Evolutionary conservation across 768 basidiomycete species (phyloP).

Genomic region (Tricholoma bakamatsutake): DNA sequence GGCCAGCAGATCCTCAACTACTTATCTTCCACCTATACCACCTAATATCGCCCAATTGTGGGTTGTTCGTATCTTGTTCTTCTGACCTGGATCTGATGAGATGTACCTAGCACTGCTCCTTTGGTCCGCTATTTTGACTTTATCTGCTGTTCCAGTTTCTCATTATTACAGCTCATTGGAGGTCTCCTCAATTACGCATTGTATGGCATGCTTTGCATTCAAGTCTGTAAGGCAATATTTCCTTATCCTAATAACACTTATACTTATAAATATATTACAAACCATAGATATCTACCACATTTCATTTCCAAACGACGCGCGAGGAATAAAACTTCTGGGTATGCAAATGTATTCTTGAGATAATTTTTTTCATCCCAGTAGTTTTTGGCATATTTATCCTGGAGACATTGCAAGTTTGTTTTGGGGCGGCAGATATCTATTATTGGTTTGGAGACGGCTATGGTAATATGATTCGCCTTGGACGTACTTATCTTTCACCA

Average conservation of each 20-base stretch:
- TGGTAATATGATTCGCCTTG: conserved; percentile 20
- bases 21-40: background rate
- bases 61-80: background rate
- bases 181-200: conserved; percentile 19
- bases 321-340: conserved; percentile 16
- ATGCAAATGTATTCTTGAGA: background rate
- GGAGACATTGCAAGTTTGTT: conserved; percentile 18
- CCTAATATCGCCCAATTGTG: background rate
- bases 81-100: background rate
- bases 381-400: conserved; percentile 19
- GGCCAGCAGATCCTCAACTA: background rate
- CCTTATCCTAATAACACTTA: background rate
- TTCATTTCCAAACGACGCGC: conserved; percentile 17
- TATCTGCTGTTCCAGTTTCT: background rate
- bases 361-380: background rate
- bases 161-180: conserved; percentile 5
- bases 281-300: conserved; percentile 14
- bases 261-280: background rate
- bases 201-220: conserved; percentile 21
- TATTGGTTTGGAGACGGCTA: conserved; percentile 23
- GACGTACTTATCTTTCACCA: conserved; percentile 15
- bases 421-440: conserved; percentile 20
- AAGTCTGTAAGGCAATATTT: conserved; percentile 17
- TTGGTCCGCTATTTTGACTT: background rate
- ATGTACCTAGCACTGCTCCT: background rate